phyloP scores from a whole-genome alignment of 768 basidiomycete species.

The Suillus alpinus region DNA sequence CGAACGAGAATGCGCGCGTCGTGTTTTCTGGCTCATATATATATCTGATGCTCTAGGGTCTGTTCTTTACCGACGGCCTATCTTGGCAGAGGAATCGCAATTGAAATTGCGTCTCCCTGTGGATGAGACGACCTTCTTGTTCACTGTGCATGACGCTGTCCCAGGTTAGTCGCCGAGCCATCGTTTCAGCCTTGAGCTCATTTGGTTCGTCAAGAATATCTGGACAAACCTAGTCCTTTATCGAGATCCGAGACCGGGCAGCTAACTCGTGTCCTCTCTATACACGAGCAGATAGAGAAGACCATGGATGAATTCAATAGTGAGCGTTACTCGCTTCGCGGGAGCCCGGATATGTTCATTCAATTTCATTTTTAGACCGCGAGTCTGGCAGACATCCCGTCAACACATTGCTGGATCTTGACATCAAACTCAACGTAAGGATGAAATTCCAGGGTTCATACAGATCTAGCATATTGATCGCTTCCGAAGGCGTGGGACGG shows the following conservation, averaged over 20 bases:
- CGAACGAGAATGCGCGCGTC: conserved; percentile 76
- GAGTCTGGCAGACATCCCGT: conserved; percentile 27
- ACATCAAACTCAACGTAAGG: conserved; percentile 40
- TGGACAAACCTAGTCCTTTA: conserved; percentile 56
- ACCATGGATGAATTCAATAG: conserved; percentile 52
- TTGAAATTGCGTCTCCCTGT: conserved; percentile 68
- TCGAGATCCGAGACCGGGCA: conserved; percentile 71
- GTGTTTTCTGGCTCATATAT: conserved; percentile 79
- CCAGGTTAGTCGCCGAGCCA: conserved; percentile 23
- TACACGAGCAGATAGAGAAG: conserved; percentile 61
- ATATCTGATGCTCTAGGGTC: conserved; percentile 51
- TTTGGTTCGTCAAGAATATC: conserved; percentile 50
- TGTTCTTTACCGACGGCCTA: conserved; percentile 34
- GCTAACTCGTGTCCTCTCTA: conserved; percentile 63
- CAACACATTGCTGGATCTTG: conserved; percentile 39
- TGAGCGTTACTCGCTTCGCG: conserved; percentile 21
- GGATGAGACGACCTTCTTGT: conserved; percentile 79
- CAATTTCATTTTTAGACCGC: conserved; percentile 18
- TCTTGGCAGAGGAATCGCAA: conserved; percentile 40
- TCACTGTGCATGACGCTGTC: conserved; percentile 45
- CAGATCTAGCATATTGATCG: conserved; percentile 9
- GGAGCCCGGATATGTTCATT: conserved; percentile 23
- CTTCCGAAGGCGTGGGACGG: conserved; percentile 55
- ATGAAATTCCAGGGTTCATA: background rate
- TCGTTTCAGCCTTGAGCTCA: background rate